These are phyloP conservation scores for Coemansia sp. DNA, from an alignment of 192 early-diverging fungal species.

Conservation along the genomic window DNA sequence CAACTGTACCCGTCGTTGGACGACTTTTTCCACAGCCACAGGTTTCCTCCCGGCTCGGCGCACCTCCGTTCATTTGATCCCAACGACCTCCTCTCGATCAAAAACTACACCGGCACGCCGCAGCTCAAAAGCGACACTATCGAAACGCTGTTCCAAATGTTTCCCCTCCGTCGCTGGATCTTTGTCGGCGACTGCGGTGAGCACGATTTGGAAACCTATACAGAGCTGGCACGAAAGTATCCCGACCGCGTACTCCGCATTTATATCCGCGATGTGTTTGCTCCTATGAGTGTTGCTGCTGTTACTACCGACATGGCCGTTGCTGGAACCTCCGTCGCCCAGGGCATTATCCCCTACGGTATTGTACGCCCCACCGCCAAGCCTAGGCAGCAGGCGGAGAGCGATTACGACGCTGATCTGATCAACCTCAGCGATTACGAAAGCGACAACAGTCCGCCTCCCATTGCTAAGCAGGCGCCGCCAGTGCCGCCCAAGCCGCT, in stretches of 20 bases:
- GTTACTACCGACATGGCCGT: constrained; percentile 34
- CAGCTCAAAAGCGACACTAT: constrained; percentile 59
- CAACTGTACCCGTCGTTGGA: constrained; percentile 71
- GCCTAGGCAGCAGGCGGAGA: neutral
- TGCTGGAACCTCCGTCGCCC: constrained; percentile 14
- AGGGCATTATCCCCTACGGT: constrained; percentile 28
- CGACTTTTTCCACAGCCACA: constrained; percentile 61
- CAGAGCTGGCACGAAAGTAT: constrained; percentile 58
- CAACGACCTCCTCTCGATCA: constrained; percentile 59
- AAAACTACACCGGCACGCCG: constrained; percentile 51
- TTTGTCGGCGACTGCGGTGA: constrained; percentile 91
- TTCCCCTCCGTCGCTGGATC: constrained; percentile 80
- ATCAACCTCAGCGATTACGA: constrained; percentile 2
- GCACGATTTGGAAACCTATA: constrained; percentile 81
- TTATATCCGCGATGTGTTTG: constrained; percentile 73
- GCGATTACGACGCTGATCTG: constrained; percentile 7
- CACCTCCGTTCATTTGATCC: constrained; percentile 66
- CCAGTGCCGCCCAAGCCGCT: constrained; percentile 43
- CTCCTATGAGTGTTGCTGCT: constrained; percentile 32
- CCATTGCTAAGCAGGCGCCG: constrained; percentile 1
- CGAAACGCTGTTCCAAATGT: constrained; percentile 55
- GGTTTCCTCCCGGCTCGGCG: constrained; percentile 79
- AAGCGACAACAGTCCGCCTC: neutral
- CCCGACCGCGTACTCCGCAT: constrained; percentile 77
- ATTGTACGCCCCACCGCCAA: constrained; percentile 25